Conservation (phyloP, 352 stramenopile species). For the Thalassiosira delicatula region DNA sequence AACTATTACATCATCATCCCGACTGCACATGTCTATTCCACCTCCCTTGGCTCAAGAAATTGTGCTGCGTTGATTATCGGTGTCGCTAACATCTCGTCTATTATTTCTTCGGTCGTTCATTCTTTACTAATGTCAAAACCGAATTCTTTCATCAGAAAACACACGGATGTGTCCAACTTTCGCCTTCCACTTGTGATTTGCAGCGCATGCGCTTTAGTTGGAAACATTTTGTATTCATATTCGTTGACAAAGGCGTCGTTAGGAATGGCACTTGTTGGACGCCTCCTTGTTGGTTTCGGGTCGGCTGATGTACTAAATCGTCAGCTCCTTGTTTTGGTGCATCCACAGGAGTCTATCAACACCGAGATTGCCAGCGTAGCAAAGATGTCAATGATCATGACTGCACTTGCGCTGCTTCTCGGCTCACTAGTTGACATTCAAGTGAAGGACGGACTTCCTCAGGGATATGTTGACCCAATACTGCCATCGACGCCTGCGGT, state of each 20-base stretch:
- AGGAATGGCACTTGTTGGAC: constrained; percentile 63
- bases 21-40: constrained; percentile 61
- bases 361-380: constrained; percentile 63
- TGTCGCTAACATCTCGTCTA: constrained; percentile 67
- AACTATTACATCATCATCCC: constrained; percentile 81
- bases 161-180: constrained; percentile 36
- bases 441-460: constrained; percentile 17
- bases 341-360: constrained; percentile 60
- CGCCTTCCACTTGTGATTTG: constrained; percentile 50
- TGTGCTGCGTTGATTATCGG: constrained; percentile 69
- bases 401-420: constrained; percentile 60
- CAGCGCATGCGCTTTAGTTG: constrained; percentile 52
- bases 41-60: constrained; percentile 41
- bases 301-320: constrained; percentile 71
- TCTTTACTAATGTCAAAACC: constrained; percentile 40
- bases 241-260: constrained; percentile 59
- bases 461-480: constrained; percentile 1
- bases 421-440: constrained; percentile 60
- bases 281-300: constrained; percentile 74
- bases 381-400: constrained; percentile 56
- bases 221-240: constrained; percentile 71
- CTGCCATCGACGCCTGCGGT: not conserved
- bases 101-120: constrained; percentile 69
- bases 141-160: constrained; percentile 46
- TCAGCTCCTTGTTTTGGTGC: constrained; percentile 58